Conservation (phyloP, 805 yeast species). For the Candida germanica region DNA sequence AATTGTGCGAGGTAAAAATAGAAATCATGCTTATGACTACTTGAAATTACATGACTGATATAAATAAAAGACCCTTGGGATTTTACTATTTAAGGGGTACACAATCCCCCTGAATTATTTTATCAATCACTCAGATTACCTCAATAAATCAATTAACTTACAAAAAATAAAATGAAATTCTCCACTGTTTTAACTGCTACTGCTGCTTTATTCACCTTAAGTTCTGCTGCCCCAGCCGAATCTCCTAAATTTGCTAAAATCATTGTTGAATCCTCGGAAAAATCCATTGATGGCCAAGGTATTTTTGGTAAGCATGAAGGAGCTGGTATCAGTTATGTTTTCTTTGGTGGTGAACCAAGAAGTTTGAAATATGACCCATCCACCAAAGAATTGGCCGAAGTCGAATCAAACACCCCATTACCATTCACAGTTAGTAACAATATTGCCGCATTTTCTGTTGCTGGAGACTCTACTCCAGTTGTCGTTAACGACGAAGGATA, state of each 20-base stretch:
- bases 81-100: too few species aligned
- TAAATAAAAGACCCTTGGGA: too few species aligned
- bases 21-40: too few species aligned
- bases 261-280: slow-evolving; percentile 1
- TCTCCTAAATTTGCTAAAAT: not conserved
- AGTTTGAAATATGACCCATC: slow-evolving; percentile 1
- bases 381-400: slow-evolving; percentile 1
- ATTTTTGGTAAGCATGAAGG: slow-evolving; percentile 38
- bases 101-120: too few species aligned
- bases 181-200: slow-evolving; percentile 11
- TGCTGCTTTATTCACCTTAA: slow-evolving; percentile 8
- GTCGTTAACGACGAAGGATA: slow-evolving; percentile 12
- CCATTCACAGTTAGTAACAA: not conserved
- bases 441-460: not conserved
- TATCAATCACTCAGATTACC: too few species aligned
- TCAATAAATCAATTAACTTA: too few species aligned
- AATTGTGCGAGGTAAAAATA: too few species aligned
- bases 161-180: slow-evolving; percentile 14
- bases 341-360: slow-evolving; percentile 19
- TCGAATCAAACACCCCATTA: slow-evolving; percentile 3
- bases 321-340: slow-evolving; percentile 42
- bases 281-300: slow-evolving; percentile 18
- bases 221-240: slow-evolving; percentile 3
- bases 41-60: too few species aligned
- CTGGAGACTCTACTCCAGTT: slow-evolving; percentile 3